Base-by-base conservation (phyloP, 306 rosid species). In the Cucurbita moschata region DNA sequence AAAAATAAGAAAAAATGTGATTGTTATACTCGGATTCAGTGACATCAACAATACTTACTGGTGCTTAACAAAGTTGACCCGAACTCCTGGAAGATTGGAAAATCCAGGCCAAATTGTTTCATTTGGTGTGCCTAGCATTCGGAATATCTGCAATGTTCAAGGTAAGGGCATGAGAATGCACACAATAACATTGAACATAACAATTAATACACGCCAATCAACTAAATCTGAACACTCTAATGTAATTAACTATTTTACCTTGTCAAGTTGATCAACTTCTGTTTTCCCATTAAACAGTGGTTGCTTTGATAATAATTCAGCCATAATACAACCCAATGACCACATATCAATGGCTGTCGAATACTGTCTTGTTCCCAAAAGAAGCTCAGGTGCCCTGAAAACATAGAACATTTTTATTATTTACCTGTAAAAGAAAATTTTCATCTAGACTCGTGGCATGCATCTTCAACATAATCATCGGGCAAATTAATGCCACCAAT, bases 241-340 rank as follows among this genome's bases (percentile, higher is more conserved):
- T n/a, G 39, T 63, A 9, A 43, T 56, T 50, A 26, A 78, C 7
- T 42, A 37, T 44, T 15, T 70, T 83, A 88, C 99, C 92, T 95
- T 95, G 86, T 95, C 99, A 76, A 95, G 97, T 78, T 95, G 99
- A 78, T 95, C 99, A 74, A 91, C 82, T 82, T 95, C 99, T 3
- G 96, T 87, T 86, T 81, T 95, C 79, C 99, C 99, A 58, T 95
- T 95, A 55, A 95, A 95, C 4, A 95, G 79, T 5, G 99, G 96
- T 70, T 91, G 96, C 85, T 89, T 95, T 51, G 99, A 89, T 78
- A 95, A 82, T 77, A 95, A 79, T 77, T 95, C 99, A 51, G 96
- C 99, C 99, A 95, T 95, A 79, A 95, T 95, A 81, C 99, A 95
- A 67, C 99, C 99, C 77, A 95, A 78, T 21, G 99, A 95, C 99